These are phyloP conservation scores for Flammula alnicola DNA, from an alignment of 1,284 basidiomycete genomes.

Conservation along the genomic window DNA sequence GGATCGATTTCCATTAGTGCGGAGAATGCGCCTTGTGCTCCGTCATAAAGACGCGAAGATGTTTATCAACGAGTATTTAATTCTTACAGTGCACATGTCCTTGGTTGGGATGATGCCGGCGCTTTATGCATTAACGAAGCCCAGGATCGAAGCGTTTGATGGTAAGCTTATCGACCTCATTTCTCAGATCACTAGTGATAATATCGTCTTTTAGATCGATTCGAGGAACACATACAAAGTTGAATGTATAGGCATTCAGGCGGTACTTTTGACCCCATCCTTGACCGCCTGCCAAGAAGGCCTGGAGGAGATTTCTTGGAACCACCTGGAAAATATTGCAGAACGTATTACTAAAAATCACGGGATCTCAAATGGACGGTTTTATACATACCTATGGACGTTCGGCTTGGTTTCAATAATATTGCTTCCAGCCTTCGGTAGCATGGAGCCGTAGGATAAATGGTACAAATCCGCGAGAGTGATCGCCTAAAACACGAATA, in stretches of 20 bases:
- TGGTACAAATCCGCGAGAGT: conserved; percentile 42
- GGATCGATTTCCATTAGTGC: conserved; percentile 5
- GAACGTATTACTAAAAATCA: neutral
- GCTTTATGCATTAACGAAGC: conserved; percentile 12
- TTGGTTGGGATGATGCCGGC: conserved; percentile 11
- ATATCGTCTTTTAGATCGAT: conserved; percentile 6
- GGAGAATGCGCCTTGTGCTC: too few relatives aligned
- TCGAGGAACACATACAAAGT: conserved; percentile 21
- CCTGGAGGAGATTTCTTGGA: conserved; percentile 38
- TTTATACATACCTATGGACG: conserved; percentile 34
- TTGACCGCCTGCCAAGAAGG: conserved; percentile 44
- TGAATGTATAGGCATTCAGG: too few relatives aligned
- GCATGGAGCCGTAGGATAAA: conserved; percentile 33
- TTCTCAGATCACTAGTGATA: neutral
- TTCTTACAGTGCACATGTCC: conserved; percentile 6
- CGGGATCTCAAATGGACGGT: neutral
- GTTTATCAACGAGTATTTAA: conserved; percentile 13
- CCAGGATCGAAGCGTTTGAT: conserved; percentile 14
- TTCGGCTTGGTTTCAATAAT: conserved; percentile 35
- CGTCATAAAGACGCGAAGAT: too few relatives aligned
- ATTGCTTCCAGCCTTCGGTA: conserved; percentile 31
- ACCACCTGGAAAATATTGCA: conserved; percentile 35
- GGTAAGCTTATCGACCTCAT: conserved; percentile 4
- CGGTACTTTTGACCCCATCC: conserved; percentile 25
- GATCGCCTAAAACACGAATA: conserved; percentile 27